phyloP scores from a whole-genome alignment of 2,329 filamentous ascomycete genomes.

The Cadophora sp. region DNA sequence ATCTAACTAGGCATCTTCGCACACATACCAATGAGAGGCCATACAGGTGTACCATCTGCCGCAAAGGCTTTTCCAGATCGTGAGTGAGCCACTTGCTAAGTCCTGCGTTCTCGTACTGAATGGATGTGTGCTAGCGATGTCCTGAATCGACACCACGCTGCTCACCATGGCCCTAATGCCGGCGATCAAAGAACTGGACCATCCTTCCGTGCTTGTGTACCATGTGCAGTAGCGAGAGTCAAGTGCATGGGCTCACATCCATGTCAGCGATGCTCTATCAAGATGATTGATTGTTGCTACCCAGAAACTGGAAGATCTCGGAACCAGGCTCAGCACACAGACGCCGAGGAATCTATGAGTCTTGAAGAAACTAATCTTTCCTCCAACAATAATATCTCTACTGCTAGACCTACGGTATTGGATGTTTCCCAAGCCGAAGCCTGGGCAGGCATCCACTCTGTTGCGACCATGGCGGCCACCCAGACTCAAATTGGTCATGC shows the following conservation, averaged over 20 bases:
- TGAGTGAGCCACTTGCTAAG: neutral
- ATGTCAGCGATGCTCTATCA: constrained; percentile 10
- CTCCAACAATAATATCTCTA: neutral
- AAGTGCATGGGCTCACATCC: constrained; percentile 15
- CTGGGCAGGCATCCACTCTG: neutral
- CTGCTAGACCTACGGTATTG: neutral
- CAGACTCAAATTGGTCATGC: neutral
- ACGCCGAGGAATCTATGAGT: neutral
- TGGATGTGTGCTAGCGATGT: neutral
- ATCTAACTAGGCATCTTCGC: constrained; percentile 17
- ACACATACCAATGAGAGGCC: constrained; percentile 19
- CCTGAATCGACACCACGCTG: constrained; percentile 8
- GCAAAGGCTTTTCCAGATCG: constrained; percentile 16
- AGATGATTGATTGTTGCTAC: constrained; percentile 9
- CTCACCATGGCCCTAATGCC: constrained; percentile 7
- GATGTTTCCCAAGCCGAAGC: neutral
- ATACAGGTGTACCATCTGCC: neutral
- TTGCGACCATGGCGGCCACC: neutral
- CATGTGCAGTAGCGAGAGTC: constrained; percentile 14
- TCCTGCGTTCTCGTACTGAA: neutral
- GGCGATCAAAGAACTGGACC: neutral
- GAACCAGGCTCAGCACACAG: neutral
- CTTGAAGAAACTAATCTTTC: neutral
- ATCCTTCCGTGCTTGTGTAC: constrained; percentile 14
- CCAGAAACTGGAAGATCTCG: neutral